These are phyloP conservation scores for Acorus gramineus DNA, from an alignment of 106 monocot genomes.

Conservation along the genomic window DNA sequence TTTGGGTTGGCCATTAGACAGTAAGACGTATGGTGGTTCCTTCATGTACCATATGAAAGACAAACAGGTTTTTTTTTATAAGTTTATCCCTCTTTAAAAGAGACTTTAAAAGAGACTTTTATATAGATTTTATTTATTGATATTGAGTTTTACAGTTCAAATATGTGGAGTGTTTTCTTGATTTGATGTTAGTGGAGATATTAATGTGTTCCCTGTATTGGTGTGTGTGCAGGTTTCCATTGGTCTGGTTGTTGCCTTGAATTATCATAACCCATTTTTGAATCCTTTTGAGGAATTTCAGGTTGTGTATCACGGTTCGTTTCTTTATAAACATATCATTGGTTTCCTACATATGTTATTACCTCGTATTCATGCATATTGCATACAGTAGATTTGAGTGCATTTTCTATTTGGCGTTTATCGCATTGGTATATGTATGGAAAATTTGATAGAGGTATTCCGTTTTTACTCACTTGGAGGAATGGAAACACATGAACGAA, in stretches of 20 bases:
- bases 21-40: slow-evolving; percentile 81
- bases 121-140: too few species aligned
- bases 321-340: background rate
- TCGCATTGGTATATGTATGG: too few species aligned
- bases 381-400: too few species aligned
- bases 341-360: too few species aligned
- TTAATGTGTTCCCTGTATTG: background rate
- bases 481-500: background rate
- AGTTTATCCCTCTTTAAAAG: background rate
- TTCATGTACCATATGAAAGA: slow-evolving; percentile 96
- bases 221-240: slow-evolving; percentile 57
- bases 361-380: too few species aligned
- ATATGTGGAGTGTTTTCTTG: background rate
- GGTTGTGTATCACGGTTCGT: slow-evolving; percentile 19
- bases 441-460: background rate
- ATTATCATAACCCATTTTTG: slow-evolving; percentile 92
- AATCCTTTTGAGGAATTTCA: slow-evolving; percentile 96
- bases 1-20: slow-evolving; percentile 93
- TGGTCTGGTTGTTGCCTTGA: slow-evolving; percentile 79
- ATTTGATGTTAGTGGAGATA: background rate
- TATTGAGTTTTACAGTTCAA: background rate
- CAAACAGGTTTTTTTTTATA: slow-evolving; percentile 48
- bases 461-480: background rate
- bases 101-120: background rate
- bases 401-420: too few species aligned